Conservation (phyloP, 2,329 filamentous ascomycete genomes). For the Dothideomycetes sp. region DNA sequence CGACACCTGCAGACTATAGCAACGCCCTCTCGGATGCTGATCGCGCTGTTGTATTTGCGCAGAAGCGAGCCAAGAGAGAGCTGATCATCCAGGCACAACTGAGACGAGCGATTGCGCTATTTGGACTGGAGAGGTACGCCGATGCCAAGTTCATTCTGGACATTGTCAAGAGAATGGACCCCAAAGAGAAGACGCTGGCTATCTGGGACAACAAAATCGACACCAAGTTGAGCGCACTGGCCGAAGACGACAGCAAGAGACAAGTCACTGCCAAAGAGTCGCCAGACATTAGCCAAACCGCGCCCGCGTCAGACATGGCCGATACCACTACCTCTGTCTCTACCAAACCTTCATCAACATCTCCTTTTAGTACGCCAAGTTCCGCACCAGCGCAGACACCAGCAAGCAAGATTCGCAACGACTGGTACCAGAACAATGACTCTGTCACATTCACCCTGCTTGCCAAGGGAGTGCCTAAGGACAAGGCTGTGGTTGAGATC, state of each 20-base stretch:
- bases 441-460: slow-evolving; percentile 54
- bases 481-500: slow-evolving; percentile 43
- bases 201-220: slow-evolving; percentile 50
- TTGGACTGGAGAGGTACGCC: slow-evolving; percentile 57
- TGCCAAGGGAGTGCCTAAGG: slow-evolving; percentile 51
- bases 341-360: slow-evolving; percentile 2
- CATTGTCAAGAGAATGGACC: slow-evolving; percentile 42
- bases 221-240: slow-evolving; percentile 38
- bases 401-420: slow-evolving; percentile 51
- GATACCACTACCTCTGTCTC: background rate
- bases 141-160: slow-evolving; percentile 63
- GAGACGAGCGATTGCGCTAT: slow-evolving; percentile 64
- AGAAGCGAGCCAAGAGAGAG: slow-evolving; percentile 63
- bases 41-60: slow-evolving; percentile 48
- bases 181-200: slow-evolving; percentile 40
- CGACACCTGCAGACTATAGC: slow-evolving; percentile 36
- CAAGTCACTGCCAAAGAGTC: slow-evolving; percentile 39
- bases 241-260: slow-evolving; percentile 37
- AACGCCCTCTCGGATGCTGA: slow-evolving; percentile 36
- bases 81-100: slow-evolving; percentile 74
- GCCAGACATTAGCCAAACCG: slow-evolving; percentile 30
- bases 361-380: slow-evolving; percentile 2
- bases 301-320: background rate
- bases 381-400: slow-evolving; percentile 28
- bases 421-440: slow-evolving; percentile 57